Conservation (phyloP, 495 filamentous ascomycete species). For the Xylaria cubensis region DNA sequence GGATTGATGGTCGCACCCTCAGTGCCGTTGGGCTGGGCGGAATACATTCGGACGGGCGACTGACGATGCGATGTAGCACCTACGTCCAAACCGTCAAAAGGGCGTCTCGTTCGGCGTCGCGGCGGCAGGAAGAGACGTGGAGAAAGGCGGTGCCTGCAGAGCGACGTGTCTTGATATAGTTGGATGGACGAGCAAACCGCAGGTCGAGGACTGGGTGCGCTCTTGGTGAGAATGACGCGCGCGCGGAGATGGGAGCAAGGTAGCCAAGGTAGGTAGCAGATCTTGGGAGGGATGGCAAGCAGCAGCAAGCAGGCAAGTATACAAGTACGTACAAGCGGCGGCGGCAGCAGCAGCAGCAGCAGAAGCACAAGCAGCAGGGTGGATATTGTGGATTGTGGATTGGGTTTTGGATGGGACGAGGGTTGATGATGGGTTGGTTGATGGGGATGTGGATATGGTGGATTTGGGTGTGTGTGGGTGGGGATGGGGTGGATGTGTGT, state of each 20-base stretch:
- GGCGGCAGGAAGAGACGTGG: conserved; percentile 44
- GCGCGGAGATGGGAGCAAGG: conserved; percentile 37
- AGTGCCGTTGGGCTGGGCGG: conserved; percentile 61
- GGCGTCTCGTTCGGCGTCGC: conserved; percentile 31
- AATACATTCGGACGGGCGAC: conserved; percentile 55
- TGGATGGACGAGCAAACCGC: conserved; percentile 48
- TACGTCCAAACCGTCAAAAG: conserved; percentile 32
- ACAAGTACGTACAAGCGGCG: too few species aligned
- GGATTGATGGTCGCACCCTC: conserved; percentile 65
- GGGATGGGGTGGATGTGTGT: conserved; percentile 9
- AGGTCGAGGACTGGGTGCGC: conserved; percentile 31
- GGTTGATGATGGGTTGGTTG: background rate
- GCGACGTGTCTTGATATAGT: conserved; percentile 66
- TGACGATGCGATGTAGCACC: conserved; percentile 46
- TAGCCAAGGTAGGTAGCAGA: conserved; percentile 43
- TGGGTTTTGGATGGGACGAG: background rate
- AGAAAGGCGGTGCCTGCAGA: conserved; percentile 51
- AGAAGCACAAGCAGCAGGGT: background rate
- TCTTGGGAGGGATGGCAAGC: conserved; percentile 32
- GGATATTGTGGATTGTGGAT: conserved; percentile 5
- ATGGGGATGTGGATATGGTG: background rate
- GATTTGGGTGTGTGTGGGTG: background rate
- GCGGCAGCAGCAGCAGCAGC: conserved; percentile 1
- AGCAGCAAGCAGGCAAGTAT: background rate
- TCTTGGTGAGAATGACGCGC: conserved; percentile 52